Evolutionary conservation across 1,139 yeast species (phyloP).

Genomic region (Suhomyces maxii): DNA sequence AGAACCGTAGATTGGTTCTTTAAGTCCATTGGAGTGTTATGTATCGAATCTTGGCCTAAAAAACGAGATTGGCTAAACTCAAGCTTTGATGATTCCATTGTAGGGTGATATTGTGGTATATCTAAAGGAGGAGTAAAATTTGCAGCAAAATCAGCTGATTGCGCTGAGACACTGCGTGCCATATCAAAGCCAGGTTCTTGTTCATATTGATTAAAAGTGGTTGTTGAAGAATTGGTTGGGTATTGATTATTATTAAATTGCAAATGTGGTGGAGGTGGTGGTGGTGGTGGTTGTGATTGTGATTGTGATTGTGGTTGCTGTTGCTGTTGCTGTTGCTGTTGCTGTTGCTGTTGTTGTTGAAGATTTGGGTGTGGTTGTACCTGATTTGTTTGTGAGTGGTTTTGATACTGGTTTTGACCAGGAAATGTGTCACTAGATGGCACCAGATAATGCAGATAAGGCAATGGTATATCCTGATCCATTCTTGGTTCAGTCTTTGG

Average conservation of each 20-base stretch:
- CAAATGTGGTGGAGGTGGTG: not conserved
- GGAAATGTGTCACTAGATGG: not conserved
- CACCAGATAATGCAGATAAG: not conserved
- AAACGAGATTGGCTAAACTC: too few species aligned
- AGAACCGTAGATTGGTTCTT: not conserved
- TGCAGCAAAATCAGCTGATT: not conserved
- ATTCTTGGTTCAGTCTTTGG: not conserved
- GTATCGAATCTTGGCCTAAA: not conserved
- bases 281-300: not conserved
- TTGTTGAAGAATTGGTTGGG: not conserved
- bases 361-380: too few species aligned
- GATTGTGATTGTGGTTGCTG: not conserved
- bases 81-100: too few species aligned
- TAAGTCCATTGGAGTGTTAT: not conserved
- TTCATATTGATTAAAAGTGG: not conserved
- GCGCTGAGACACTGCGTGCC: not conserved
- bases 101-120: not conserved
- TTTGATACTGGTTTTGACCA: too few species aligned
- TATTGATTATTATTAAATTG: not conserved
- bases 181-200: not conserved
- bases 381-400: too few species aligned
- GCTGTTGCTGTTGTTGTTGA: too few species aligned
- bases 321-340: too few species aligned
- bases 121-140: not conserved
- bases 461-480: not conserved